These are phyloP conservation scores for Mycena vulgaris DNA, from an alignment of 768 basidiomycete species.

Conservation along the genomic window DNA sequence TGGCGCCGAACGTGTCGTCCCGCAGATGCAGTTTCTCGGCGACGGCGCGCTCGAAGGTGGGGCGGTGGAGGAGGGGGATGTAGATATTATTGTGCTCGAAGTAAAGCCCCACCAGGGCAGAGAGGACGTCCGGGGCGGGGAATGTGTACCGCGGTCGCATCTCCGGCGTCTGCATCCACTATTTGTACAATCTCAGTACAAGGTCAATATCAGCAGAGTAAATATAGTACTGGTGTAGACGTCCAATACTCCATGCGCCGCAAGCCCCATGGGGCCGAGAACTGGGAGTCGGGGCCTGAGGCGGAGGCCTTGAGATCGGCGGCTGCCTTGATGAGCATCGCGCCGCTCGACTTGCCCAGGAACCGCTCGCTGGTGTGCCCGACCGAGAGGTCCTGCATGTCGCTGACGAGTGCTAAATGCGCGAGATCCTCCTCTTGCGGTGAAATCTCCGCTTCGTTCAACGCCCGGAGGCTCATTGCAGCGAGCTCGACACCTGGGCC, in stretches of 20 bases:
- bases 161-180: neutral
- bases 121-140: slow-evolving; percentile 68
- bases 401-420: neutral
- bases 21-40: slow-evolving; percentile 63
- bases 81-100: slow-evolving; percentile 70
- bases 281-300: slow-evolving; percentile 50
- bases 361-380: slow-evolving; percentile 48
- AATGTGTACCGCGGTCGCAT: slow-evolving; percentile 53
- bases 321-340: slow-evolving; percentile 68
- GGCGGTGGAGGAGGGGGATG: slow-evolving; percentile 80
- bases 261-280: slow-evolving; percentile 22
- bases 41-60: slow-evolving; percentile 71
- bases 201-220: too few species aligned
- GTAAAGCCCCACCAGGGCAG: slow-evolving; percentile 71
- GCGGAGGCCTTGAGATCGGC: slow-evolving; percentile 64
- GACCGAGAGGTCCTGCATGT: neutral
- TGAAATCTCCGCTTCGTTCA: neutral
- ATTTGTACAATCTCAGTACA: too few species aligned
- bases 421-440: neutral
- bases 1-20: slow-evolving; percentile 68
- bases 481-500: slow-evolving; percentile 13
- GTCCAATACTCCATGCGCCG: slow-evolving; percentile 40
- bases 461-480: slow-evolving; percentile 7
- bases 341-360: slow-evolving; percentile 72
- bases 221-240: slow-evolving; percentile 41